Percentiles rank a stretch among this genome's conserved stretches.
These are phyloP conservation scores for Trichosporon sp. DNA, from an alignment of 1,284 basidiomycete genomes.

Conservation along the genomic window DNA sequence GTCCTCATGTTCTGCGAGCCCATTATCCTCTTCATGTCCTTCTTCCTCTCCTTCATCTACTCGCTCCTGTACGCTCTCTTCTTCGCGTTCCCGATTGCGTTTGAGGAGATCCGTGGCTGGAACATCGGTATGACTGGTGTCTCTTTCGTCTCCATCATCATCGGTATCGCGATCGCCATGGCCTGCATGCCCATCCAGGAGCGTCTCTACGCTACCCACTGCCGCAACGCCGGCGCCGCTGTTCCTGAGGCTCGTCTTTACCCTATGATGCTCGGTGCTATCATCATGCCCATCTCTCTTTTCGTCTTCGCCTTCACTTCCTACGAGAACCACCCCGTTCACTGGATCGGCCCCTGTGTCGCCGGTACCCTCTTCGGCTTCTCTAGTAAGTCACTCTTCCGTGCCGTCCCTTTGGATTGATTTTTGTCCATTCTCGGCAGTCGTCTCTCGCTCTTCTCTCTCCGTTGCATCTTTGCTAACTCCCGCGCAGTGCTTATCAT, in stretches of 20 bases:
- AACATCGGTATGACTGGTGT: constrained; percentile 42
- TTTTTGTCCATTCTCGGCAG: background rate
- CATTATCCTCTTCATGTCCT: constrained; percentile 49
- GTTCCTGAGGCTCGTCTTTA: constrained; percentile 35
- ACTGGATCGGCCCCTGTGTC: constrained; percentile 38
- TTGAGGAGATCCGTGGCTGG: constrained; percentile 45
- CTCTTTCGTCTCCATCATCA: constrained; percentile 41
- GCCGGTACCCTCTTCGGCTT: constrained; percentile 36
- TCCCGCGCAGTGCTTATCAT: constrained; percentile 34
- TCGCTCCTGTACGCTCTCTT: constrained; percentile 43
- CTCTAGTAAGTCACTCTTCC: constrained; percentile 17
- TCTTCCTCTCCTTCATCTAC: constrained; percentile 52
- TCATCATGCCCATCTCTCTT: constrained; percentile 45
- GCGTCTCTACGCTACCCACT: constrained; percentile 31
- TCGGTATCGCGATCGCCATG: constrained; percentile 38
- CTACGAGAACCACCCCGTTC: constrained; percentile 24
- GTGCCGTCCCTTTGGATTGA: no score
- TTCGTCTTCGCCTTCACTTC: constrained; percentile 47
- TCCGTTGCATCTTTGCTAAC: constrained; percentile 6
- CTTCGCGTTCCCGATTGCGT: constrained; percentile 46
- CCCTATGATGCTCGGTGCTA: constrained; percentile 36
- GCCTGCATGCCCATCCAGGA: constrained; percentile 36
- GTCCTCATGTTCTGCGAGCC: constrained; percentile 47
- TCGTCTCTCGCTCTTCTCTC: background rate
- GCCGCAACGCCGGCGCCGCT: constrained; percentile 17